phyloP scores from a whole-genome alignment of 1,284 basidiomycete genomes.

The Filobasidium uniguttulatum region DNA sequence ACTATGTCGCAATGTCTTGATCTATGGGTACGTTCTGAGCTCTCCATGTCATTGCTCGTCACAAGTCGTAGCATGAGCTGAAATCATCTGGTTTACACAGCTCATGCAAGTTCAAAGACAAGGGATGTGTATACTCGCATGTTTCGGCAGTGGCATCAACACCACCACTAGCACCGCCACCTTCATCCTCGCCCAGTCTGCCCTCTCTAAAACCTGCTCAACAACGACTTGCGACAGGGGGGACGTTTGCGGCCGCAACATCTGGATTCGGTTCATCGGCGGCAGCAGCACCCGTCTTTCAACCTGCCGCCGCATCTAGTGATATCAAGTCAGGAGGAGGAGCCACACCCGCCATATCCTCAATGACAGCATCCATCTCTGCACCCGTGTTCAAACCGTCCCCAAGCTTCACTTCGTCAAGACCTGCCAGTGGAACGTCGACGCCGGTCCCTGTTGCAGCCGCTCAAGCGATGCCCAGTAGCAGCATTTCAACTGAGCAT shows the following conservation, averaged over 20 bases:
- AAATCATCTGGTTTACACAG: constrained; percentile 35
- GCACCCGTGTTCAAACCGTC: constrained; percentile 11
- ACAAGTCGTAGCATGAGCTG: not conserved
- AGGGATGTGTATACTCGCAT: constrained; percentile 40
- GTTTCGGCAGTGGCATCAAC: constrained; percentile 40
- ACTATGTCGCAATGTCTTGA: constrained; percentile 73
- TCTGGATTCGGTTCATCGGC: not conserved
- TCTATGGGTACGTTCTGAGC: constrained; percentile 64
- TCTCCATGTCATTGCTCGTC: too few species aligned
- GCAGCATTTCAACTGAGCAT: not conserved
- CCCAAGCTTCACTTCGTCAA: constrained; percentile 1
- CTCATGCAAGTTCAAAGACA: constrained; percentile 69
- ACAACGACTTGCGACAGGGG: not conserved
- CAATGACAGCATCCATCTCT: not conserved
- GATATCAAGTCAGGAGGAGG: too few species aligned
- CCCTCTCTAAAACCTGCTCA: too few species aligned
- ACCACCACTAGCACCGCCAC: too few species aligned
- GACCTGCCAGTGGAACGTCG: not conserved
- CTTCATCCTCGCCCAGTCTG: too few species aligned
- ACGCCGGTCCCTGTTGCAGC: not conserved
- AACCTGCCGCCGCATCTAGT: not conserved
- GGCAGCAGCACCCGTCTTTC: not conserved
- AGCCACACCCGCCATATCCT: too few species aligned
- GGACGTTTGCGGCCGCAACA: not conserved
- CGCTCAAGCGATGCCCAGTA: too few species aligned